Evolutionary conservation across 1,284 basidiomycete species (phyloP), one percentile per base, ranked within the genome.

Genomic region (Marasmius oreades): DNA sequence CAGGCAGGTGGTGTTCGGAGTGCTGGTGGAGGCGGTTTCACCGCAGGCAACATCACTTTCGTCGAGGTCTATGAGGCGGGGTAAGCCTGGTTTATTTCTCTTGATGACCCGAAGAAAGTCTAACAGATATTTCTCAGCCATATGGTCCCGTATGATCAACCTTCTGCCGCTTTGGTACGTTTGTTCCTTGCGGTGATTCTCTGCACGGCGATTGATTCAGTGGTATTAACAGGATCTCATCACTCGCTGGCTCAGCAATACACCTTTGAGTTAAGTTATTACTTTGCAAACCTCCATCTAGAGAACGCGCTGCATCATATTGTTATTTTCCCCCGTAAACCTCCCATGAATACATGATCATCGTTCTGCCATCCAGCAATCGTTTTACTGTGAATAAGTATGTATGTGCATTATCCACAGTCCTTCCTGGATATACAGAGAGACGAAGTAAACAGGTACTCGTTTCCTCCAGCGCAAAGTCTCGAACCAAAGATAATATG

Each of bases 91-190:
- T 10, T 5, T 31, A 31, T 22, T 46, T 46, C 45, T 22, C 48
- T 43, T 59, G 22, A 51, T 12, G 37, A 47, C 31, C 24, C 22
- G 5, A 43, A 23, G 23, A n/a, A 22, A 24, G 55, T 55, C 36
- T 26, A 56, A 64, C 36, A 61, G 64, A 37, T 65, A 57, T 60
- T 42, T n/a, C 23, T 53, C 51, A 90, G 90, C 31, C 90, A 92
- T 68, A 92, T 92, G 90, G 90, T 90, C 10, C 91, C 92, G 5
- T 85, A 80, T 64, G 89, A 95, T 70, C 90, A 93, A 66, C 87
- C 91, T 0, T 86, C 87, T 63, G 90, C 82, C 45, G 83, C 91
- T 52, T 72, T 85, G 66, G 86, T 88, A 65, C 55, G 81, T 77
- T 5, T 31, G 4, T 10, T 31, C 28, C 28, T 10, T 5, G 28